Conservation (phyloP, 2,329 filamentous ascomycete genomes). For the Cercospora zeae-maydis region DNA sequence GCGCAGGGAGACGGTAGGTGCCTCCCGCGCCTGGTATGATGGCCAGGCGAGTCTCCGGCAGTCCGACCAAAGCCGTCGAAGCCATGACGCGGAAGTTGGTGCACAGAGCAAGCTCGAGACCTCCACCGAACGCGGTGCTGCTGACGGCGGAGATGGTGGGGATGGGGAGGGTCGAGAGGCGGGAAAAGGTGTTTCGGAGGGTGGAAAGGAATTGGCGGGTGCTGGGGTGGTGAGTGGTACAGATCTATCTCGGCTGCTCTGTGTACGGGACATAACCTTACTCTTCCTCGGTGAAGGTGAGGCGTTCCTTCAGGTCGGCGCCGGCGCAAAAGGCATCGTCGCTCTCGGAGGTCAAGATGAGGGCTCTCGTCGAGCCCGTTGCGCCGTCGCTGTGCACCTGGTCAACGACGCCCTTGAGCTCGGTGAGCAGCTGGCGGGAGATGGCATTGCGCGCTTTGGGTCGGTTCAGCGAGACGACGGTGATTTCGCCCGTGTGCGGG, state of each 20-base stretch:
- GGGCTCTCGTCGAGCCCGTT: slow-evolving; percentile 64
- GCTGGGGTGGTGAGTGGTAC: slow-evolving; percentile 45
- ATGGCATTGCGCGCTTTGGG: slow-evolving; percentile 86
- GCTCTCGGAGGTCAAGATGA: slow-evolving; percentile 81
- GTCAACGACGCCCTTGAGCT: slow-evolving; percentile 69
- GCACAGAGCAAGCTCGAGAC: slow-evolving; percentile 85
- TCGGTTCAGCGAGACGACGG: slow-evolving; percentile 82
- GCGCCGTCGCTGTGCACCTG: slow-evolving; percentile 60
- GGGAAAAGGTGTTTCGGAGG: slow-evolving; percentile 71
- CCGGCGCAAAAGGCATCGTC: slow-evolving; percentile 89
- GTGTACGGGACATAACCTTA: slow-evolving; percentile 63
- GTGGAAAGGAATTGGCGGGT: slow-evolving; percentile 72
- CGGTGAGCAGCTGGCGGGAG: slow-evolving; percentile 69
- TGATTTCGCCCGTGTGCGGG: slow-evolving; percentile 76
- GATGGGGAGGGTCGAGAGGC: slow-evolving; percentile 71
- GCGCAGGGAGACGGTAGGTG: slow-evolving; percentile 76
- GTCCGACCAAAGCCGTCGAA: slow-evolving; percentile 71
- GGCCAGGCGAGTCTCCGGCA: slow-evolving; percentile 87
- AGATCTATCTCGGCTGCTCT: background rate
- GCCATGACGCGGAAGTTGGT: slow-evolving; percentile 86
- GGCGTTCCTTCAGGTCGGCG: slow-evolving; percentile 87
- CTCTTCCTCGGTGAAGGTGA: slow-evolving; percentile 73
- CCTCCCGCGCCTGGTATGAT: slow-evolving; percentile 95
- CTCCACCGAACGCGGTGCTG: slow-evolving; percentile 83
- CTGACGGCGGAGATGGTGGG: slow-evolving; percentile 87